Percentiles rank a stretch among this genome's conserved stretches.
These are phyloP conservation scores for Leccinum ochraceum DNA, from an alignment of 768 basidiomycete genomes.

Conservation along the genomic window DNA sequence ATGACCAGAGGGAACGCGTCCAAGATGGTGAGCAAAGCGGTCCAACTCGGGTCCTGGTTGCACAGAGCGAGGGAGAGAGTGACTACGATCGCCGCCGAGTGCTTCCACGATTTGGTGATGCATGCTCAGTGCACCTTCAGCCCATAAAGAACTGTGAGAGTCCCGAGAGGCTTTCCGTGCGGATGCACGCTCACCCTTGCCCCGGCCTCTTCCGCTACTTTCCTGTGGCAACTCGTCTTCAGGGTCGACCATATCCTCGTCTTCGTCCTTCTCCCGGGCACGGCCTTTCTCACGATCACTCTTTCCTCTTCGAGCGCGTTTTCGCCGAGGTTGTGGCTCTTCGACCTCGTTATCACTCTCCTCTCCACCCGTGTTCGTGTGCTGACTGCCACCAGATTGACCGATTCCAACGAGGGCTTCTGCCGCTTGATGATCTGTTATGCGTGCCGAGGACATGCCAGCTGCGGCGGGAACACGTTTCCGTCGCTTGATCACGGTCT, in stretches of 20 bases:
- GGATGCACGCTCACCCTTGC: conserved; percentile 41
- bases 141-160: conserved; percentile 35
- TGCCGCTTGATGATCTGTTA: conserved; percentile 87
- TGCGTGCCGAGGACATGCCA: conserved; percentile 44
- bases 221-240: conserved; percentile 36
- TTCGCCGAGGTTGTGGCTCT: conserved; percentile 57
- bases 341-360: conserved; percentile 43
- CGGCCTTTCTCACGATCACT: conserved; percentile 40
- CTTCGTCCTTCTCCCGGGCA: conserved; percentile 41
- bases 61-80: conserved; percentile 34
- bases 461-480: conserved; percentile 94
- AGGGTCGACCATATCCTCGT: conserved; percentile 51
- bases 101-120: conserved; percentile 37
- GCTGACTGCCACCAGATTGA: conserved; percentile 42
- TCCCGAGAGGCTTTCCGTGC: conserved; percentile 37
- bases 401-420: conserved; percentile 87
- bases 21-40: conserved; percentile 37
- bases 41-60: conserved; percentile 33
- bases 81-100: conserved; percentile 35
- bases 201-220: conserved; percentile 32
- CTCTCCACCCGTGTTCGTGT: conserved; percentile 38
- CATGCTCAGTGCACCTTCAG: conserved; percentile 38
- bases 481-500: conserved; percentile 96
- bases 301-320: conserved; percentile 48
- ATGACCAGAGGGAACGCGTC: conserved; percentile 36